Evolutionary conservation across 805 yeast genomes (phyloP), one percentile per base, ranked within the genome.

Genomic region (Yamadazyma paraphyllophila): DNA sequence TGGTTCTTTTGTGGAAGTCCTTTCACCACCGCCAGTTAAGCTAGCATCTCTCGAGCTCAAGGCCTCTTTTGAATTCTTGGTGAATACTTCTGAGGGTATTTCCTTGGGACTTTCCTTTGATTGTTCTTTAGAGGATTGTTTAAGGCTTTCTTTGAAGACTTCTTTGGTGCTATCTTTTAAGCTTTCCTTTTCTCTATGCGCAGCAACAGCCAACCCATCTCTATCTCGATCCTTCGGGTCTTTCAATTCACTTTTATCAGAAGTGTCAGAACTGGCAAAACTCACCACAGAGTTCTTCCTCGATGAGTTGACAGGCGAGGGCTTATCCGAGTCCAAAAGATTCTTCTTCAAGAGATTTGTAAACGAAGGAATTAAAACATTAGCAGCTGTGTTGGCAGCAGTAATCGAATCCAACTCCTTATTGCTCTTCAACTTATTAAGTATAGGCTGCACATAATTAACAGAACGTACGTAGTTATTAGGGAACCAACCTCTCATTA

Each of bases 401-500:
- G 76, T 71, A 16, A 70, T 59, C 32, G 71, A 59, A 48, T 71
- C 76, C 25, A 71, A 53, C 39, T 71, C 76, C 53, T 68, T 67
- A 41, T 67, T 66, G 41, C 60, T 57, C 52, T 65, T 67, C 44
- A 71, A 55, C 51, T 66, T 62, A 48, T 66, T 63, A 40, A 70
- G 56, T 17, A 68, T 66, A 7, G 71, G 76, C 54, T 68, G 73
- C 30, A 66, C 70, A 51, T 70, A 71, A 54, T 71, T 69, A 14
- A 71, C 73, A 1, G 75, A 60, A 39, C 77, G 72, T 24, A 81
- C 81, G 62, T 76, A 83, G 47, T 76, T 78, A 40, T 77, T 77
- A 13, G 96, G 96, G 67, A 89, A 87, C 96, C 96, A 89, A 54
- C 96, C 96, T 58, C 95, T 73, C 33, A 60, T 56, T 5, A 76